Evolutionary conservation across 164 flowering plant genomes (phyloP).

Genomic region (Nymphaea colorata): DNA sequence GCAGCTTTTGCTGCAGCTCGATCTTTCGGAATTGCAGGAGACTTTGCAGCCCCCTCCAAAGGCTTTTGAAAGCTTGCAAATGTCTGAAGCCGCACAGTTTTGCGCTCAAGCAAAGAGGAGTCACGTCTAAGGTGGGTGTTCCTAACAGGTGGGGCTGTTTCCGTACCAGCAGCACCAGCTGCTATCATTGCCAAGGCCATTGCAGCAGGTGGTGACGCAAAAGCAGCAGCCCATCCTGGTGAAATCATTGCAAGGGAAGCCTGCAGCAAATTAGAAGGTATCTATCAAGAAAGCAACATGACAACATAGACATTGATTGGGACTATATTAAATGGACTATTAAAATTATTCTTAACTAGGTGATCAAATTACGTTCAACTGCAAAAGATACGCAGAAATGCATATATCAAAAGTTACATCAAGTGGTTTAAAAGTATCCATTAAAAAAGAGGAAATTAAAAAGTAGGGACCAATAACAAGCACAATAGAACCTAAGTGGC

Average conservation of each 20-base stretch:
- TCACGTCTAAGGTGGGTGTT: conserved; percentile 64
- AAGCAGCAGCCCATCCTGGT: conserved; percentile 98
- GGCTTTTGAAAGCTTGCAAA: conserved; percentile 94
- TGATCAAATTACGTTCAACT: background rate
- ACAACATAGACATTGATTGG: background rate
- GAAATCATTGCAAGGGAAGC: conserved; percentile 96
- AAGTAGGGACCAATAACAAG: background rate
- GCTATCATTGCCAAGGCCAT: conserved; percentile 99
- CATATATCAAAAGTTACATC: background rate
- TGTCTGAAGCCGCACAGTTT: conserved; percentile 58
- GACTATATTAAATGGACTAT: too few species aligned
- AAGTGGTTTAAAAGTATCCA: too few species aligned
- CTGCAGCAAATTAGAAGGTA: conserved; percentile 26
- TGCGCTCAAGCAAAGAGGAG: conserved; percentile 70
- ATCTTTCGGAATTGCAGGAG: conserved; percentile 59
- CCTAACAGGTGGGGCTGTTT: conserved; percentile 48
- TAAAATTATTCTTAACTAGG: too few species aligned
- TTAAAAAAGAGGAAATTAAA: too few species aligned
- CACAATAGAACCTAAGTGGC: background rate
- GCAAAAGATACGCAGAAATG: background rate
- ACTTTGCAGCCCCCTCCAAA: conserved; percentile 37
- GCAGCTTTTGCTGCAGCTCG: conserved; percentile 98
- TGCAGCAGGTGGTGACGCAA: conserved; percentile 99
- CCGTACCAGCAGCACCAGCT: conserved; percentile 97
- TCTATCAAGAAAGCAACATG: background rate